phyloP scores from a whole-genome alignment of 768 basidiomycete genomes.

The Termitomyces eurrhizus region DNA sequence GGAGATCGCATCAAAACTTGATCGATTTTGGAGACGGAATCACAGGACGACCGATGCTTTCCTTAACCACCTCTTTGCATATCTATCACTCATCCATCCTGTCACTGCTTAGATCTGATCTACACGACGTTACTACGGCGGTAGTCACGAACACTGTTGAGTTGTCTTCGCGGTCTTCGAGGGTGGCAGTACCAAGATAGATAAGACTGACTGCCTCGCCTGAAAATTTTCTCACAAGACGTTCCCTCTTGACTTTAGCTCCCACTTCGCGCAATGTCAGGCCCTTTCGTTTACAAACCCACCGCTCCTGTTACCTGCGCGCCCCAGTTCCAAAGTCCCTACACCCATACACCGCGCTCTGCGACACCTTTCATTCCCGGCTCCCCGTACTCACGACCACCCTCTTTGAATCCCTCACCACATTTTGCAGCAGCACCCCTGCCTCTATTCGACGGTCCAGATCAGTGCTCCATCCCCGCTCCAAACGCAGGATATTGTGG shows the following conservation, averaged over 20 bases:
- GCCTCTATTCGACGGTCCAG: not conserved
- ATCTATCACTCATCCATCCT: not conserved
- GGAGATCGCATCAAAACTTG: not conserved
- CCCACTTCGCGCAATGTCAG: constrained; percentile 4
- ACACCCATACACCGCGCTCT: not conserved
- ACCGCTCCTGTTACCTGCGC: not conserved
- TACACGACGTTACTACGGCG: not conserved
- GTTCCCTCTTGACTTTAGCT: not conserved
- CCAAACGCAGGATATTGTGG: not conserved
- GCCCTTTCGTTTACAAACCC: constrained; percentile 9
- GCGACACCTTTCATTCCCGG: constrained; percentile 14
- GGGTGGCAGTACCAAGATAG: not conserved
- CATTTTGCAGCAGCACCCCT: not conserved
- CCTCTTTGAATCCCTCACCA: constrained; percentile 7
- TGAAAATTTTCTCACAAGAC: not conserved
- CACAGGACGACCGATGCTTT: not conserved
- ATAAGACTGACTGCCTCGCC: not conserved
- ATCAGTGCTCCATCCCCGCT: constrained; percentile 2
- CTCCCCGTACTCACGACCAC: constrained; percentile 8
- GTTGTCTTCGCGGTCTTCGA: not conserved
- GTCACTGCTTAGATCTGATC: not conserved
- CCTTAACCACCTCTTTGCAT: not conserved
- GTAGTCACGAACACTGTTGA: not conserved
- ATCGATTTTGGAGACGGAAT: not conserved
- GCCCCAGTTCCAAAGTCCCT: constrained; percentile 7